Evolutionary conservation across 768 basidiomycete species (phyloP).

Genomic region (Suillus luteus): DNA sequence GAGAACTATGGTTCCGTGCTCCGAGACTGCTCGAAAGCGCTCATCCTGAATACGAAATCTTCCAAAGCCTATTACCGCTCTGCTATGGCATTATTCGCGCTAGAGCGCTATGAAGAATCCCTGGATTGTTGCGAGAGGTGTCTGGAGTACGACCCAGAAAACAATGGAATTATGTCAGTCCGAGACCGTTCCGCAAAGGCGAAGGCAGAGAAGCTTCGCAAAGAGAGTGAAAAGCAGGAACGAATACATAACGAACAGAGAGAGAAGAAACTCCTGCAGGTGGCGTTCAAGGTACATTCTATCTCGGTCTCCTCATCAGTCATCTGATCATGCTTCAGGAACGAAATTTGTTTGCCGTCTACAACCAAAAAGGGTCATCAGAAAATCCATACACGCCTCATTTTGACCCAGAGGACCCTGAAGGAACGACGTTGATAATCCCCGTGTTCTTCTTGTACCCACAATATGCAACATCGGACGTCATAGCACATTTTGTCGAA

Average conservation of each 20-base stretch:
- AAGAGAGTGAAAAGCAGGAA: constrained; percentile 51
- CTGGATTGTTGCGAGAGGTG: constrained; percentile 80
- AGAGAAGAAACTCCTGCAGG: constrained; percentile 51
- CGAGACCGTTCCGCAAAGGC: constrained; percentile 48
- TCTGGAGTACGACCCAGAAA: constrained; percentile 57
- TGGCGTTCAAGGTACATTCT: constrained; percentile 60
- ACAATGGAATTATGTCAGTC: constrained; percentile 52
- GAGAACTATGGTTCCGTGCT: constrained; percentile 90
- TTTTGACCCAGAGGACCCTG: constrained; percentile 66
- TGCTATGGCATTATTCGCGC: constrained; percentile 68
- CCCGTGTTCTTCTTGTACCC: constrained; percentile 96
- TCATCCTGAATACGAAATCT: constrained; percentile 60
- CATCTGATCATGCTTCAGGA: constrained; percentile 46
- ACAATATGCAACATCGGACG: constrained; percentile 84
- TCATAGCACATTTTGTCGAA: constrained; percentile 85
- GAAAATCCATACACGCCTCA: constrained; percentile 62
- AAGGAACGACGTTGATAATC: constrained; percentile 63
- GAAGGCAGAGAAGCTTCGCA: constrained; percentile 53
- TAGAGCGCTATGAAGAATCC: constrained; percentile 79
- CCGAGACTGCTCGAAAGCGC: constrained; percentile 77
- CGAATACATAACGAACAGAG: constrained; percentile 51
- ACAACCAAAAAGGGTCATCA: constrained; percentile 49
- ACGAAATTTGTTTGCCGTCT: constrained; percentile 66
- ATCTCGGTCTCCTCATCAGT: constrained; percentile 5
- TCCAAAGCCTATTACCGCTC: constrained; percentile 91